Base-by-base conservation (phyloP, 345 rosid species). In the Populus davidiana region DNA sequence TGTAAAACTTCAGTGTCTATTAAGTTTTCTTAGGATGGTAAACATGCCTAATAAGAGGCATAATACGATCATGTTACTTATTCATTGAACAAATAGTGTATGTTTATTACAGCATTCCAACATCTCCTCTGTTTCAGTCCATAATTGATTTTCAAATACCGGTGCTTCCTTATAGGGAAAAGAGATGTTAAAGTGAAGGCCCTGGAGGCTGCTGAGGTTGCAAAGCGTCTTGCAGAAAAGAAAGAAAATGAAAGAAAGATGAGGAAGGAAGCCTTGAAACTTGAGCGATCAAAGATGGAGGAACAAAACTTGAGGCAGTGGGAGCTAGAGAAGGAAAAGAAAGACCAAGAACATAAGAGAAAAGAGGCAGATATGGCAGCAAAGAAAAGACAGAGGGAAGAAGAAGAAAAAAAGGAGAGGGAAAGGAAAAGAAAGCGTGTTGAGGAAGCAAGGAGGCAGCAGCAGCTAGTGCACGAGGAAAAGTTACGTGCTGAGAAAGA, bases 171-270 rank as follows among this genome's bases (percentile, higher is more conserved):
- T 62, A 21, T 71, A 96, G 99, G 98, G 69, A 96, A 91, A 86
- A 92, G 94, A 81, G 93, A 92, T 72, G 85, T 94, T 67, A 92
- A 89, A 86, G 97, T 96, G 83, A 94, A 89, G 83, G 92, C 99
- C 71, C 85, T 96, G 72, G 97, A 88, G 86, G 93, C 90, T 82
- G 97, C 99, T 77, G 97, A 88, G 84, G 94, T 90, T 77, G 90
- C 95, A 44, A 92, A 86, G 81, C 89, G 92, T 74, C 89, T 88
- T 81, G 94, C 91, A 47, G 94, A 91, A 85, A 88, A 90, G 85
- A 94, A 87, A 84, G 98, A 96, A 78, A 88, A 88, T 81, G 97
- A 96, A 61, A 87, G 97, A 14, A 94, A 86, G 87, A 79, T 88
- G 88, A 89, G 89, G 86, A 96, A 90, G 86, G 97, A 92, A 75